A percentile compares a stretch with the other conserved stretches of the same genome.
Evolutionary conservation across 116 monocot genomes (phyloP).

Genomic region (Dioscorea cayenensis): DNA sequence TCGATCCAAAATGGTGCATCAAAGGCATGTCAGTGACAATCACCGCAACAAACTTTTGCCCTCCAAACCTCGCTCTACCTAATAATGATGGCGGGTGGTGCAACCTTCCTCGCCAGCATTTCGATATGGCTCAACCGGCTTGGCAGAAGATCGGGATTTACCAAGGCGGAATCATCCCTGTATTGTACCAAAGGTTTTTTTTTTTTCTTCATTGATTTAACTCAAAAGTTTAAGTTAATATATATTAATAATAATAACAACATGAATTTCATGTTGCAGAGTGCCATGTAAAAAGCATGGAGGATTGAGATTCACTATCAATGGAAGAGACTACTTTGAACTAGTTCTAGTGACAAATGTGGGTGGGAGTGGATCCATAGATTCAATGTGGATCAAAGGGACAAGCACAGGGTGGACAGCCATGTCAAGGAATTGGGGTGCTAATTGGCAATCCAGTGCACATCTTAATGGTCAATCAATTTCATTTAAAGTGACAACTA

Average conservation of each 20-base stretch:
- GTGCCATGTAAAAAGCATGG: slow-evolving; percentile 23
- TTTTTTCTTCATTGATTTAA: neutral
- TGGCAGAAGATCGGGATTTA: slow-evolving; percentile 29
- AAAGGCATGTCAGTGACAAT: slow-evolving; percentile 13
- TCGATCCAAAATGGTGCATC: slow-evolving; percentile 12
- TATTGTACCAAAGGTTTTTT: slow-evolving; percentile 17
- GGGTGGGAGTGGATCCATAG: slow-evolving; percentile 30
- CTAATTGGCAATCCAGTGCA: slow-evolving; percentile 44
- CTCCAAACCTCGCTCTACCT: slow-evolving; percentile 25
- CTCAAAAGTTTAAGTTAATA: neutral
- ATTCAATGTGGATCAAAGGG: slow-evolving; percentile 33
- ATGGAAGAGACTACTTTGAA: slow-evolving; percentile 41
- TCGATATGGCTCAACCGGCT: slow-evolving; percentile 30
- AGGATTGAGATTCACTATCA: slow-evolving; percentile 37
- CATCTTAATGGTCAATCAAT: slow-evolving; percentile 34
- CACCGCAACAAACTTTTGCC: slow-evolving; percentile 32
- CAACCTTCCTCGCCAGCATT: slow-evolving; percentile 29
- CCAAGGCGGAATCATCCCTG: slow-evolving; percentile 22
- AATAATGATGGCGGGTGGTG: slow-evolving; percentile 32
- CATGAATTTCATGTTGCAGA: slow-evolving; percentile 12
- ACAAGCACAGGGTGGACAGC: slow-evolving; percentile 34
- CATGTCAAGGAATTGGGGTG: slow-evolving; percentile 45
- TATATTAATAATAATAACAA: neutral
- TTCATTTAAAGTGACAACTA: slow-evolving; percentile 26
- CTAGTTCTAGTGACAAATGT: slow-evolving; percentile 43